These are phyloP conservation scores for Ganoderma resinaceum DNA, from an alignment of 1,284 basidiomycete species.

Conservation along the genomic window DNA sequence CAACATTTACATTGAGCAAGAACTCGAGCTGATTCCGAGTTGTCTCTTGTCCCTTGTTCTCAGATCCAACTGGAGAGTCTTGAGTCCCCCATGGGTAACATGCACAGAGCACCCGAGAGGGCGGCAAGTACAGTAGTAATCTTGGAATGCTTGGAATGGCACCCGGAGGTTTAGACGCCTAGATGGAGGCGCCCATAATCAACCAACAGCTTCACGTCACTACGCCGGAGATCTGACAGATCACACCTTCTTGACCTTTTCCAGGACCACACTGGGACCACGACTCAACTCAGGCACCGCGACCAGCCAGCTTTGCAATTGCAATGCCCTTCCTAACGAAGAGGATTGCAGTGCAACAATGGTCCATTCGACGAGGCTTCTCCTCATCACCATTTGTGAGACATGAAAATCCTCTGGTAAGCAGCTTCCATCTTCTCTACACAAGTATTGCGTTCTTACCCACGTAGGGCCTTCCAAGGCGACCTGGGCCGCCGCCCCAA, in stretches of 20 bases:
- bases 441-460: conserved; percentile 10
- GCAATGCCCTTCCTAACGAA: not conserved
- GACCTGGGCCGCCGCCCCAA: conserved; percentile 52
- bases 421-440: conserved; percentile 5
- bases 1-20: too few species aligned
- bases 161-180: not conserved
- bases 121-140: too few species aligned
- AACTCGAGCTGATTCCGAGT: too few species aligned
- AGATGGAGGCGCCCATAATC: not conserved
- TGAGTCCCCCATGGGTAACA: too few species aligned
- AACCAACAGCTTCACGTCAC: not conserved
- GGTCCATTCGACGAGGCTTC: conserved; percentile 12
- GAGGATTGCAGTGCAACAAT: not conserved
- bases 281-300: not conserved
- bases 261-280: not conserved
- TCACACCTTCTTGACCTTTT: not conserved
- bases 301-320: not conserved
- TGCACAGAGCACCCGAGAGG: too few species aligned
- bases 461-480: conserved; percentile 59
- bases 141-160: not conserved
- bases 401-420: conserved; percentile 57
- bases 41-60: too few species aligned
- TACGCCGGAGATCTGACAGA: too few species aligned
- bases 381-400: conserved; percentile 7
- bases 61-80: too few species aligned